These are phyloP conservation scores for Meripilus lineatus DNA, from an alignment of 1,284 basidiomycete genomes.

Conservation along the genomic window DNA sequence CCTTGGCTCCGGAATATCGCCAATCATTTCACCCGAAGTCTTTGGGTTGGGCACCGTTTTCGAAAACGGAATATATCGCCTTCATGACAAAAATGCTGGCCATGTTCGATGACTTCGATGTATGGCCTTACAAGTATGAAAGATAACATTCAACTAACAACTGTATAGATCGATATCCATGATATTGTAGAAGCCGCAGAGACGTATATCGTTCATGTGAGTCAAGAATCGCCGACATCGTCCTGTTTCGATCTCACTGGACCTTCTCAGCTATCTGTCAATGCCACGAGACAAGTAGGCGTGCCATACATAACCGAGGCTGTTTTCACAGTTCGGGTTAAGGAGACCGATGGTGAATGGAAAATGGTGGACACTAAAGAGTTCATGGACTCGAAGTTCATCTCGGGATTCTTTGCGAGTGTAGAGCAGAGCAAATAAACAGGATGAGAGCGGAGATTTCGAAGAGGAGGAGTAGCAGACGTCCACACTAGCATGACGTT, in stretches of 20 bases:
- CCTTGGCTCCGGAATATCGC: too few species aligned
- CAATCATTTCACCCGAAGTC: too few species aligned
- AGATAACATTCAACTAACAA: too few species aligned
- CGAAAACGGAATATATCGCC: too few species aligned
- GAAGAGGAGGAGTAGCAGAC: too few species aligned
- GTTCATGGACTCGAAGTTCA: conserved; percentile 5
- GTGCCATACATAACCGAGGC: conserved; percentile 2
- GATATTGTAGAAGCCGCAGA: not conserved
- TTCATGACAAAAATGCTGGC: too few species aligned
- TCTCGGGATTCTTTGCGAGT: not conserved
- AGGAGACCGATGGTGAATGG: conserved; percentile 2
- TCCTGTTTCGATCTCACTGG: not conserved
- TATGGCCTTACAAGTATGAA: not conserved
- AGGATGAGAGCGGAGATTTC: too few species aligned
- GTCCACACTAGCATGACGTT: too few species aligned
- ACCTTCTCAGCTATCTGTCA: not conserved
- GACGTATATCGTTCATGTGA: not conserved
- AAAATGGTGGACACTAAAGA: conserved; percentile 1
- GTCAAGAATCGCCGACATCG: not conserved
- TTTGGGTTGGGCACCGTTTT: too few species aligned
- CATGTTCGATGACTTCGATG: not conserved
- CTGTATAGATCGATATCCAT: not conserved
- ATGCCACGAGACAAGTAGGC: not conserved
- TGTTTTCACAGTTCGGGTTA: not conserved
- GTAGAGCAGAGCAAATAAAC: too few species aligned